Conservation (phyloP, 305 asterid species). For the Fraxinus nigra region DNA sequence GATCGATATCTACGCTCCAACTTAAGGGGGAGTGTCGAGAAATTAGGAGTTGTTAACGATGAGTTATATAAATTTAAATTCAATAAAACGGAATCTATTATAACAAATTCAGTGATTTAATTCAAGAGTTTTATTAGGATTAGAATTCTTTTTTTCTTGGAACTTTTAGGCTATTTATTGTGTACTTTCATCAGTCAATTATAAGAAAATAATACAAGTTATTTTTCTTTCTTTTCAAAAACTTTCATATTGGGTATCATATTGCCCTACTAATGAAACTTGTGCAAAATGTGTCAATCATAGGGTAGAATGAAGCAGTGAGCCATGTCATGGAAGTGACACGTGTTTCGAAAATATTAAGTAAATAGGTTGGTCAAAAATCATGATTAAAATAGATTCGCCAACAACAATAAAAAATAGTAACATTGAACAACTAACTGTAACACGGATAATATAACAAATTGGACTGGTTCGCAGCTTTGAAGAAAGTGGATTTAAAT, state of each 20-base stretch:
- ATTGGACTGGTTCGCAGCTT: slow-evolving; percentile 4
- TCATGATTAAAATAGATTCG: not conserved
- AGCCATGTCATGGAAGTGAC: not conserved
- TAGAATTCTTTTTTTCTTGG: not conserved
- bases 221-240: not conserved
- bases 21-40: not conserved
- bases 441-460: not conserved
- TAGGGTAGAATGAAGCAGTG: not conserved
- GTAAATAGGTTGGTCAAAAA: not conserved
- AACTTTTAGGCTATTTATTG: not conserved
- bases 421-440: not conserved
- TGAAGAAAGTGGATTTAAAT: not conserved
- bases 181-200: not conserved
- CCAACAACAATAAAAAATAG: not conserved
- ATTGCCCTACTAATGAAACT: not conserved
- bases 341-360: not conserved
- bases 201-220: not conserved
- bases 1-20: not conserved
- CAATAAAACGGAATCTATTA: not conserved
- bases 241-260: not conserved
- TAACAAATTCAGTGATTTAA: not conserved
- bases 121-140: not conserved
- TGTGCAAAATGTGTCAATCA: not conserved
- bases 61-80: too few relatives aligned
- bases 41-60: not conserved